These are phyloP conservation scores for Amauroascus niger DNA, from an alignment of 2,329 filamentous ascomycete genomes.

Conservation along the genomic window DNA sequence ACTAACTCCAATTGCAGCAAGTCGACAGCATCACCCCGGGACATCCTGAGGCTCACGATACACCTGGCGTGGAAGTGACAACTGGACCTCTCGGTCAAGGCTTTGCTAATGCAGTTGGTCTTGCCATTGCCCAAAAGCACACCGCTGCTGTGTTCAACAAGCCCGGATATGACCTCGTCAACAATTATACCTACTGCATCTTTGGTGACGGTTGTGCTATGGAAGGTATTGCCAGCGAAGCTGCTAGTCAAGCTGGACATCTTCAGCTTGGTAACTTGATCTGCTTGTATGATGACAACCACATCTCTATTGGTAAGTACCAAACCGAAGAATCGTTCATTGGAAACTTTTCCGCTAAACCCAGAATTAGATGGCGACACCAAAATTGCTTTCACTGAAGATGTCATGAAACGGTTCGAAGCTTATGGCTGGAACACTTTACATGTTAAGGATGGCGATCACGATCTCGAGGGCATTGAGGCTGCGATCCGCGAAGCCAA, in stretches of 20 bases:
- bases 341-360: slow-evolving; percentile 9
- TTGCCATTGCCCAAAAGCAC: slow-evolving; percentile 93
- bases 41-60: slow-evolving; percentile 94
- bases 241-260: slow-evolving; percentile 85
- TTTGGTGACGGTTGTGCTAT: slow-evolving; percentile 97
- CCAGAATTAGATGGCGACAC: slow-evolving; percentile 68
- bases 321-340: no score
- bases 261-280: slow-evolving; percentile 97
- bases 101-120: slow-evolving; percentile 93
- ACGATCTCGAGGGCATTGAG: slow-evolving; percentile 79
- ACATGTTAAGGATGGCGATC: slow-evolving; percentile 76
- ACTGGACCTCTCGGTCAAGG: slow-evolving; percentile 96
- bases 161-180: slow-evolving; percentile 77
- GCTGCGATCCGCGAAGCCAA: slow-evolving; percentile 75
- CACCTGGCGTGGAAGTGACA: slow-evolving; percentile 93
- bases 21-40: slow-evolving; percentile 78
- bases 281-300: slow-evolving; percentile 95
- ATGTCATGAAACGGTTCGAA: slow-evolving; percentile 90
- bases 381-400: slow-evolving; percentile 93
- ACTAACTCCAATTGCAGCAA: slow-evolving; percentile 39
- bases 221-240: slow-evolving; percentile 95
- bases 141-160: slow-evolving; percentile 91
- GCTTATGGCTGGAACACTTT: slow-evolving; percentile 92
- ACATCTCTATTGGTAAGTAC: slow-evolving; percentile 66
- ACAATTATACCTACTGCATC: slow-evolving; percentile 97